Conservation (phyloP, 2,329 filamentous ascomycete species). For the Trichocomaceae sp. region DNA sequence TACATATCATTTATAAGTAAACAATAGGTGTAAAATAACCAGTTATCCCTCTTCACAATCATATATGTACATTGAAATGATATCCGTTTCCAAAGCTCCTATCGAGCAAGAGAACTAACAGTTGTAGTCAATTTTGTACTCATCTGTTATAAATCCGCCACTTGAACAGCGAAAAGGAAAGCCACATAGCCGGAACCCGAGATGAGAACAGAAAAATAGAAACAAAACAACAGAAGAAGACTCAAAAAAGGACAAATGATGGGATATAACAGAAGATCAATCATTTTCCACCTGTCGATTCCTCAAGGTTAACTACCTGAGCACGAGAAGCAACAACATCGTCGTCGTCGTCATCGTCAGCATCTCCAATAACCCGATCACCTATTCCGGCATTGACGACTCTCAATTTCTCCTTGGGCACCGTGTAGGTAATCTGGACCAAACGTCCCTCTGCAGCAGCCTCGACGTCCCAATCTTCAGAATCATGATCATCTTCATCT, state of each 20-base stretch:
- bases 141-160: background rate
- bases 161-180: too few relatives aligned
- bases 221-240: background rate
- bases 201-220: background rate
- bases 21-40: background rate
- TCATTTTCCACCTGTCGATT: background rate
- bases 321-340: background rate
- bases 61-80: background rate
- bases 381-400: slow-evolving; percentile 70
- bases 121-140: background rate
- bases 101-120: background rate
- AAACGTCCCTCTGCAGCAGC: slow-evolving; percentile 62
- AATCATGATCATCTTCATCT: slow-evolving; percentile 25
- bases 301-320: background rate
- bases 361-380: slow-evolving; percentile 26
- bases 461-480: slow-evolving; percentile 68
- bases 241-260: too few relatives aligned
- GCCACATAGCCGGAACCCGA: background rate
- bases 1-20: background rate
- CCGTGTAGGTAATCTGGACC: slow-evolving; percentile 86
- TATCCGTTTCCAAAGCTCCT: background rate
- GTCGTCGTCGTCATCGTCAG: background rate
- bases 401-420: slow-evolving; percentile 74
- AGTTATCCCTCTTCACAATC: background rate
- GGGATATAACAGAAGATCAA: background rate